phyloP scores from a whole-genome alignment of 164 flowering plant genomes.

The Piper longum region DNA sequence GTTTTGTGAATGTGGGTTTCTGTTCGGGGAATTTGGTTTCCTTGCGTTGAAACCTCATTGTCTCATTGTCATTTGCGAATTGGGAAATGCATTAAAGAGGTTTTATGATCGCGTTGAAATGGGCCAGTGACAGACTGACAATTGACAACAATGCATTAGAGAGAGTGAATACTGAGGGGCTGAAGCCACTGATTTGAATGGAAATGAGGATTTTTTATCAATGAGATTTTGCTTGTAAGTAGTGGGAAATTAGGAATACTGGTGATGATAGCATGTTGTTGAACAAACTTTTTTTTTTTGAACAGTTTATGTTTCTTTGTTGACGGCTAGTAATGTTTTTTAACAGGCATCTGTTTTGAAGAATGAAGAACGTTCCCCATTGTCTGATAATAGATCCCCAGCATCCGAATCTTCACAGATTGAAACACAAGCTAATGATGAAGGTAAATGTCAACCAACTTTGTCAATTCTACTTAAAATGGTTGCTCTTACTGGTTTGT shows the following conservation, averaged over 20 bases:
- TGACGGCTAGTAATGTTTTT: not conserved
- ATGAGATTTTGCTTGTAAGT: not conserved
- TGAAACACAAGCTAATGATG: conserved; percentile 30
- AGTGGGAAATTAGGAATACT: not conserved
- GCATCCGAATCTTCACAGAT: conserved; percentile 25
- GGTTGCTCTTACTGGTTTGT: not conserved
- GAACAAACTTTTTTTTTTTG: too few species aligned
- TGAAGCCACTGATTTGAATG: too few species aligned
- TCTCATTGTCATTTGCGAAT: not conserved
- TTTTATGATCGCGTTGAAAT: too few species aligned
- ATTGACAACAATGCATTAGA: not conserved
- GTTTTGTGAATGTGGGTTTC: too few species aligned
- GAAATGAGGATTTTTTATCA: too few species aligned
- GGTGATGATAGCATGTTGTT: not conserved
- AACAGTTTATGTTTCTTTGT: not conserved
- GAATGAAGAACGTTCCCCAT: conserved; percentile 31
- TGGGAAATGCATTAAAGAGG: not conserved
- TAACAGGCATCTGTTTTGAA: conserved; percentile 38
- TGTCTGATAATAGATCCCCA: conserved; percentile 36
- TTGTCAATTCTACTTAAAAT: too few species aligned
- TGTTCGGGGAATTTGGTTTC: too few species aligned
- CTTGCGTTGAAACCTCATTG: not conserved
- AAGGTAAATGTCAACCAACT: conserved; percentile 24
- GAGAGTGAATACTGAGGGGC: too few species aligned
- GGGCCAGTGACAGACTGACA: too few species aligned